These are phyloP conservation scores for Triangularia verruculosa DNA, from an alignment of 2,329 filamentous ascomycete genomes.

Conservation along the genomic window DNA sequence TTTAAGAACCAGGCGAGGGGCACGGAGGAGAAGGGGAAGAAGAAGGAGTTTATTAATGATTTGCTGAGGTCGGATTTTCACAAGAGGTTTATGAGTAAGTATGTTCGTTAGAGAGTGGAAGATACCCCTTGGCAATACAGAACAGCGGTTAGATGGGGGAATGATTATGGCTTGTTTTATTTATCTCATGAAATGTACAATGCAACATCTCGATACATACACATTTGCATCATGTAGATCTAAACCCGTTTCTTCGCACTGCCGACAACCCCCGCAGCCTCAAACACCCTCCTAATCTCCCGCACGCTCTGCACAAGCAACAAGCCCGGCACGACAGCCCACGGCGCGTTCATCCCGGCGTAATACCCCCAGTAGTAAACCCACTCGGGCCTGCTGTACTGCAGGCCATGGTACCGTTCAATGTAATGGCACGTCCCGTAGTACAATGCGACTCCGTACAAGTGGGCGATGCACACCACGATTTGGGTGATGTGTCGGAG, in stretches of 20 bases:
- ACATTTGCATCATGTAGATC: too few relatives aligned
- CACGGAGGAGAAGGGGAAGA: conserved; percentile 82
- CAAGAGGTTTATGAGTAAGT: conserved; percentile 87
- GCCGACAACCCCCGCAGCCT: neutral
- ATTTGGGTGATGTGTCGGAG: conserved; percentile 52
- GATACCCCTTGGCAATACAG: conserved; percentile 9
- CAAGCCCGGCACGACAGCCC: conserved; percentile 52
- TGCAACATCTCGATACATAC: too few relatives aligned
- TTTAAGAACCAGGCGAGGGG: conserved; percentile 98
- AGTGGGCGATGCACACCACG: conserved; percentile 50
- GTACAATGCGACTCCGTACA: conserved; percentile 63
- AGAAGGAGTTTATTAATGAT: conserved; percentile 96
- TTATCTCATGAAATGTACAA: too few relatives aligned
- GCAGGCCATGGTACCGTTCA: conserved; percentile 37
- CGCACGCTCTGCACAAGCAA: conserved; percentile 17
- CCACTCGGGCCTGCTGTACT: conserved; percentile 57
- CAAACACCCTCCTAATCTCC: conserved; percentile 15
- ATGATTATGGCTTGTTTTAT: too few relatives aligned
- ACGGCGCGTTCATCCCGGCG: conserved; percentile 58
- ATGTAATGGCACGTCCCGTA: conserved; percentile 56
- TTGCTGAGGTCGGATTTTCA: conserved; percentile 94
- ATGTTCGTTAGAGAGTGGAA: conserved; percentile 45
- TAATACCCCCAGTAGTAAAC: conserved; percentile 65
- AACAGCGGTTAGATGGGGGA: neutral
- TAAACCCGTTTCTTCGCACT: conserved; percentile 12